These are phyloP conservation scores for Stephania cephalantha DNA, from an alignment of 164 flowering plant genomes.

Conservation along the genomic window DNA sequence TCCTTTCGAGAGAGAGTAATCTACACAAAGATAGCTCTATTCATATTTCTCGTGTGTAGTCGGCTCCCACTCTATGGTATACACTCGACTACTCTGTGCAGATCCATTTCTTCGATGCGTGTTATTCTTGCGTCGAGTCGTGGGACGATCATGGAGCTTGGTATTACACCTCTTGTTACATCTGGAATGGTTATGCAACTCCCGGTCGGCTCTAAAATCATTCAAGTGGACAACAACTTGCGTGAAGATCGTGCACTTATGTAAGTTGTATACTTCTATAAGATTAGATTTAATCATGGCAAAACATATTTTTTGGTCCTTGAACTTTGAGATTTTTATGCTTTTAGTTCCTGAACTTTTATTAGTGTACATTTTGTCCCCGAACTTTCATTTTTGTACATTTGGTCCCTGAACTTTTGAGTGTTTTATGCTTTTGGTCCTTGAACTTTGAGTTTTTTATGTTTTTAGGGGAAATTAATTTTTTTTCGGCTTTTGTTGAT, in stretches of 20 bases:
- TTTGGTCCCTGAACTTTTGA: too few relatives aligned
- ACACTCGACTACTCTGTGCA: constrained; percentile 7
- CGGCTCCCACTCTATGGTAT: constrained; percentile 6
- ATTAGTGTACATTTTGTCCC: too few relatives aligned
- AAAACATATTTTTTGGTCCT: too few relatives aligned
- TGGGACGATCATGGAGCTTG: constrained; percentile 11
- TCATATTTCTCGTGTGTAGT: constrained; percentile 6
- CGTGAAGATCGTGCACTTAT: constrained; percentile 2
- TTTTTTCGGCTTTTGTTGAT: too few relatives aligned
- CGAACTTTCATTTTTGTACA: too few relatives aligned
- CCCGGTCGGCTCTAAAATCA: constrained; percentile 4
- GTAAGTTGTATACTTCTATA: not conserved
- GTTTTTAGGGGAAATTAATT: too few relatives aligned
- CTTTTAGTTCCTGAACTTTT: too few relatives aligned
- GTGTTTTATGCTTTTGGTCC: too few relatives aligned
- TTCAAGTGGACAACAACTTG: constrained; percentile 7
- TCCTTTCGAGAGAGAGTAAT: constrained; percentile 9
- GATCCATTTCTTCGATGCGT: constrained; percentile 9
- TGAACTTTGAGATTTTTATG: too few relatives aligned
- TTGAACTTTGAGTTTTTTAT: too few relatives aligned
- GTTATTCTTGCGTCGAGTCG: constrained; percentile 8
- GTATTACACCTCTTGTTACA: constrained; percentile 7
- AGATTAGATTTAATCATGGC: not conserved
- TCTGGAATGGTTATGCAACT: constrained; percentile 10
- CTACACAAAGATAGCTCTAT: constrained; percentile 1